Conservation (phyloP, 2,329 filamentous ascomycete species). For the Trichoderma aggressivum region DNA sequence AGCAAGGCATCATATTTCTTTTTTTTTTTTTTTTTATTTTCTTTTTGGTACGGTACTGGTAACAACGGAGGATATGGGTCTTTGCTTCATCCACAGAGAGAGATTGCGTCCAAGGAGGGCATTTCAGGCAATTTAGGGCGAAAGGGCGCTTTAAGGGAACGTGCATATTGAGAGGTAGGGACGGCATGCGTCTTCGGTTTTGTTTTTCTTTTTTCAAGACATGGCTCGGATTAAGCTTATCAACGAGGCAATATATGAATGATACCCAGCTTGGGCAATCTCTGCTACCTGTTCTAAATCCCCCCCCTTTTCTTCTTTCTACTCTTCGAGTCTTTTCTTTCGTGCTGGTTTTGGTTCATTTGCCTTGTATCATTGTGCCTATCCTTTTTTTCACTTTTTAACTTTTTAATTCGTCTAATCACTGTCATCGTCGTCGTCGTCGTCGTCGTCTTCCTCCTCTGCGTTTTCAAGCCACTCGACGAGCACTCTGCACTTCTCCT, state of each 20-base stretch:
- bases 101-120: not conserved
- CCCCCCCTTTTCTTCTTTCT: not conserved
- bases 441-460: slow-evolving; percentile 64
- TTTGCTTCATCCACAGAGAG: not conserved
- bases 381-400: not conserved
- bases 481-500: slow-evolving; percentile 70
- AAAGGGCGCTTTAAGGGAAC: slow-evolving; percentile 2
- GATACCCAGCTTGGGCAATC: slow-evolving; percentile 12
- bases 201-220: not conserved
- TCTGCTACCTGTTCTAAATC: not conserved
- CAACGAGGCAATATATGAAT: slow-evolving; percentile 13
- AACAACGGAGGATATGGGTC: not conserved
- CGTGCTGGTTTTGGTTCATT: not conserved
- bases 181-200: not conserved
- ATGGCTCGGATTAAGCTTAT: not conserved
- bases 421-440: slow-evolving; percentile 25
- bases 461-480: slow-evolving; percentile 83
- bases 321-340: not conserved
- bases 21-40: not conserved
- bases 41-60: not conserved
- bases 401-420: not conserved
- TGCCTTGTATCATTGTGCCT: not conserved
- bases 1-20: not conserved
- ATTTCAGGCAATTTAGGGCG: not conserved
- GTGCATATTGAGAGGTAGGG: not conserved